Evolutionary conservation across 352 stramenopile genomes (phyloP).

Genomic region (Phytophthora constricta): DNA sequence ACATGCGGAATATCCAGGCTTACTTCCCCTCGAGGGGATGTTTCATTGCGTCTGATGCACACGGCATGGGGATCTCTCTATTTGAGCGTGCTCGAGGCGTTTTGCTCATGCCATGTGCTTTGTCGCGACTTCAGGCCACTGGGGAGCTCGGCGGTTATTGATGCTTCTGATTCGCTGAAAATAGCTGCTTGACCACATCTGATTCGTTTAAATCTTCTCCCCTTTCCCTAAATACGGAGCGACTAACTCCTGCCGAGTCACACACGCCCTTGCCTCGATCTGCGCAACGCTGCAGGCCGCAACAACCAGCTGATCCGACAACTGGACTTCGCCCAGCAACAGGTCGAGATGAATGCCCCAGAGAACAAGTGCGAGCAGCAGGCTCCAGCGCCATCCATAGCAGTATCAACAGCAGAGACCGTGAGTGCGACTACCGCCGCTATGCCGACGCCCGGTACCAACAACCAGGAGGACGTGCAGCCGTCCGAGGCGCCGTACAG

Average conservation of each 20-base stretch:
- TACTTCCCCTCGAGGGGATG: too few species aligned
- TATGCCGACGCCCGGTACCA: slow-evolving; percentile 6
- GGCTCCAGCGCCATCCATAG: background rate
- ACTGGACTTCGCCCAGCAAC: background rate
- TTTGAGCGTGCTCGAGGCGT: background rate
- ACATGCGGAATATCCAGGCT: too few species aligned
- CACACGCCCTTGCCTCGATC: background rate
- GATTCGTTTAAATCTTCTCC: background rate
- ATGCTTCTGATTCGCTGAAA: background rate
- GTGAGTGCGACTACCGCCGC: background rate
- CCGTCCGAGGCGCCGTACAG: slow-evolving; percentile 42
- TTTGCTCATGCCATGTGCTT: too few species aligned
- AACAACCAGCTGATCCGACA: background rate
- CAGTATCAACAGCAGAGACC: background rate
- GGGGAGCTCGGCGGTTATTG: background rate
- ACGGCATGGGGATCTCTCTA: too few species aligned
- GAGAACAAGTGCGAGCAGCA: slow-evolving; percentile 5
- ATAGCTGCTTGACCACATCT: background rate
- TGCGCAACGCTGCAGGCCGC: too few species aligned
- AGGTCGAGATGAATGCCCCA: background rate
- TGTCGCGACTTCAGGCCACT: too few species aligned
- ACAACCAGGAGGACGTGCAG: slow-evolving; percentile 24
- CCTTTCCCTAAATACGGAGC: background rate
- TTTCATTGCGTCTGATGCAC: too few species aligned
- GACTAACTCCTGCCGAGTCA: too few species aligned